Evolutionary conservation across 352 stramenopile species (phyloP), one percentile per base, ranked within the genome.

Genomic region (Globisporangium iwayamae): DNA sequence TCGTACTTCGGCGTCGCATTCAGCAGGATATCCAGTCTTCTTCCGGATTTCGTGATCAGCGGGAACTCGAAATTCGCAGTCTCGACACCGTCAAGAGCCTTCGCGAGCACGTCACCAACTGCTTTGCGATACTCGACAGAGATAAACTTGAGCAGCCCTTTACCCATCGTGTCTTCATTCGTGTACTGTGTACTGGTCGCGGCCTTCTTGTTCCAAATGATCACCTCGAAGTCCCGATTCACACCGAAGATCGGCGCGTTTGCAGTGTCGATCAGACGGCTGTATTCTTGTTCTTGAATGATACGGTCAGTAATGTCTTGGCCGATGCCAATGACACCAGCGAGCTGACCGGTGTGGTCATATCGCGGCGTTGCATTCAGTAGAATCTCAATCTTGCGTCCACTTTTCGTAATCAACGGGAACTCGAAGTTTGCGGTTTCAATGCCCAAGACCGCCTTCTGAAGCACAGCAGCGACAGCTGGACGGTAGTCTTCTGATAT

Each of bases 61-160:
- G 87, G 78, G 70, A 95, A 94, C 63, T 97, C 91, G 64, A 98
- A 98, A 71, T 94, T 95, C 3, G 86, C 86, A 0, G 86, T 91
- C 63, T 95, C 73, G 14, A 78, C 76, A 16, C 86, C 86, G 45
- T 77, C 73, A 18, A 95, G 67, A 3, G 84, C 86, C 58, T 91
- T 84, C 2, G 82, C 83, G 47, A 94, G 69, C 13, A 94, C 85
- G 25, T 28, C 25, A 28, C 25, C 25, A 28, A 28, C 25, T 28
- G 25, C 25, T 28, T 28, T 28, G 25, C 25, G 25, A 28, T 28
- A 28, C 25, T 28, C 36, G 83, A 78, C 14, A 75, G 72, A 5
- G 34, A 95, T 95, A 61, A 97, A 97, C 10, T 77, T 94, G 13
- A 96, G 85, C 1, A 93, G 71, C 47, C 91, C 90, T 45, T 93